Evolutionary conservation across 164 flowering plant species (phyloP).

Genomic region (Amborella trichopoda): DNA sequence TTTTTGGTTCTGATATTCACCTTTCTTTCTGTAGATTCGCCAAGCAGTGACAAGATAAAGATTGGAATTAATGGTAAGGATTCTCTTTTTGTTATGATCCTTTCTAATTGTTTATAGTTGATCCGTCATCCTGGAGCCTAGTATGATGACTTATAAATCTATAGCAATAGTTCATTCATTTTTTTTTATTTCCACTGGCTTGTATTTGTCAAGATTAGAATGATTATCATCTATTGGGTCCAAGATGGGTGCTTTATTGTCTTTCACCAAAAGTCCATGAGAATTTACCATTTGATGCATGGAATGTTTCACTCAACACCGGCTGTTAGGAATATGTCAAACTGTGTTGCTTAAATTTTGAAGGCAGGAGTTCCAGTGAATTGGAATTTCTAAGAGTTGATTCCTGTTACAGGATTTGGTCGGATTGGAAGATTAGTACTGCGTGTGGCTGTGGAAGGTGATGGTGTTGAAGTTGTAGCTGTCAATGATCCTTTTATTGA

Average conservation of each 20-base stretch:
- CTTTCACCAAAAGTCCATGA: not conserved
- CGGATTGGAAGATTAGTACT: slow-evolving; percentile 93
- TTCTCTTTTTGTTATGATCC: not conserved
- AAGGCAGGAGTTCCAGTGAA: too few species aligned
- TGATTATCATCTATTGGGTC: too few species aligned
- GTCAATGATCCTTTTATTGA: slow-evolving; percentile 95
- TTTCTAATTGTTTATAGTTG: not conserved
- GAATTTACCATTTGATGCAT: not conserved
- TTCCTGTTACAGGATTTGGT: slow-evolving; percentile 67
- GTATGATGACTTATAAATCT: too few species aligned
- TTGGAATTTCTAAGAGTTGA: slow-evolving; percentile 1
- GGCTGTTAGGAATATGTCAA: not conserved
- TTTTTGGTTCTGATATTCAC: not conserved
- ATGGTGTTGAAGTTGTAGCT: slow-evolving; percentile 90
- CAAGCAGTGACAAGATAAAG: slow-evolving; percentile 48
- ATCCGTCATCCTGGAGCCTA: too few species aligned
- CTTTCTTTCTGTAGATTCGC: slow-evolving; percentile 28
- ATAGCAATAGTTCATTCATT: too few species aligned
- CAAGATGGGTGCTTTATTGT: too few species aligned
- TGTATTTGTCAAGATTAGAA: too few species aligned
- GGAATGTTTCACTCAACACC: not conserved
- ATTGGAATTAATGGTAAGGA: slow-evolving; percentile 84
- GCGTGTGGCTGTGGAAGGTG: slow-evolving; percentile 63
- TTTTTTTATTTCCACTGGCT: too few species aligned
- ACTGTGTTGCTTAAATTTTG: too few species aligned